Evolutionary conservation across 2,329 filamentous ascomycete species (phyloP), one percentile per base, ranked within the genome.

Genomic region (Clonostachys rhizophaga): DNA sequence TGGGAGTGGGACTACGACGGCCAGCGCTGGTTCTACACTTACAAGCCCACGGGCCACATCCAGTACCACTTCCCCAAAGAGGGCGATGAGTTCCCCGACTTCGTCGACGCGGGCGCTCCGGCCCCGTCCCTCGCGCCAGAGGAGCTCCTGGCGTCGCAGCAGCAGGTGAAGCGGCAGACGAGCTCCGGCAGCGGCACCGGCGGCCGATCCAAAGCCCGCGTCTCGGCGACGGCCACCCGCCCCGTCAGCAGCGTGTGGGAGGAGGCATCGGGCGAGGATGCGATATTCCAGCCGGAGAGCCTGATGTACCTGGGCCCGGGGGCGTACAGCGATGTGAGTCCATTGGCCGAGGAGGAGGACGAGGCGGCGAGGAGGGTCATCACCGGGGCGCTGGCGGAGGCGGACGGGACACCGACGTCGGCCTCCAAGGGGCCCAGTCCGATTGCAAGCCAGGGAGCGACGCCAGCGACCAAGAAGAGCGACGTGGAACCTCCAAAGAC

Each of bases 1-100:
- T 82, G 79, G 79, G 75, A 79, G 48, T 71, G 65, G 56, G 79
- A 81, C 58, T 81, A 81, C 54, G 78, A 82, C 52, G 78, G 78
- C 46, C 55, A 53, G 17, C 72, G 79, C 24, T 83, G 79, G 79
- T 75, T 81, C 61, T 83, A 78, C 58, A 71, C 70, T 45, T 81
- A 78, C 64, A 75, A 68, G 52, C 64, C 78, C 20, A 79, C 73
- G 9, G 78, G 78, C 10, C 64, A 74, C 35, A 62, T 74, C 14
- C 79, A 82, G 58, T 83, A 74, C 55, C 74, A 74, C 49, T 83
- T 81, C 51, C 79, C 79, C 6, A 69, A 69, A 40, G 70, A 74
- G 6, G 79, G 78, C 51, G 79, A 83, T 54, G 79, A 82, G 61
- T 83, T 76, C 45, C 77, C 78, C 42, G 73, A 78, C 54, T 76